Evolutionary conservation across 2,329 filamentous ascomycete genomes (phyloP), one percentile per base, ranked within the genome.

Genomic region (Balansia obtecta): DNA sequence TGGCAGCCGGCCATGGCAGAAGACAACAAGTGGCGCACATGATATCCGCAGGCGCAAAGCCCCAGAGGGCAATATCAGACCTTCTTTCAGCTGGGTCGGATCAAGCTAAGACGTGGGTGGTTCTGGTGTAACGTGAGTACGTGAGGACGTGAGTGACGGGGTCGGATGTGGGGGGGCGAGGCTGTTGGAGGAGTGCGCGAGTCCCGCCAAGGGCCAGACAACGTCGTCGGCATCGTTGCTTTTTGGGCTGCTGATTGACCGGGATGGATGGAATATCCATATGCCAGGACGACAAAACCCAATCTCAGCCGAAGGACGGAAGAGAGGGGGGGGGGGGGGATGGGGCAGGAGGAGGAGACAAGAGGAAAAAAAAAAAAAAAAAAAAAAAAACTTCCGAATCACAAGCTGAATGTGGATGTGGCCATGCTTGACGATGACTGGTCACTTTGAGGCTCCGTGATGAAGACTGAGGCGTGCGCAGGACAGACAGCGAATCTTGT

Each of bases 51-150:
- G n/a, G 45, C 45, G 11, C 45, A 38, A 38, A n/a, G 45, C 33
- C 33, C 16, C 15, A 10, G 18, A 37, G 34, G 9, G 15, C 18
- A 37, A 16, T 37, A 10, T 13, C 20, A 22, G n/a, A 37, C 30
- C 1, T 30, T 16, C 52, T 55, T 54, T 55, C 54, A 55, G 54
- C 54, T 55, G 54, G 46, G 15, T 41, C 50, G 33, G 50, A 15
- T 45, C 50, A 37, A 53, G 53, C 49, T 48, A 43, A 33, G 30
- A 30, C 44, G 37, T 42, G 38, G 11, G 38, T 20, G 33, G 20
- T 45, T 46, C 18, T 16, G 46, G 37, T 41, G 20, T 20, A 18
- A 48, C 20, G 20, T 48, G 38, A 48, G 34, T 48, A n/a, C n/a
- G n/a, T n/a, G n/a, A n/a, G n/a, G n/a, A 48, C 20, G 20, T 48